Percentiles rank a stretch among this genome's conserved stretches.
These are phyloP conservation scores for Boechera divaricarpa DNA, from an alignment of 345 rosid species.

Conservation along the genomic window DNA sequence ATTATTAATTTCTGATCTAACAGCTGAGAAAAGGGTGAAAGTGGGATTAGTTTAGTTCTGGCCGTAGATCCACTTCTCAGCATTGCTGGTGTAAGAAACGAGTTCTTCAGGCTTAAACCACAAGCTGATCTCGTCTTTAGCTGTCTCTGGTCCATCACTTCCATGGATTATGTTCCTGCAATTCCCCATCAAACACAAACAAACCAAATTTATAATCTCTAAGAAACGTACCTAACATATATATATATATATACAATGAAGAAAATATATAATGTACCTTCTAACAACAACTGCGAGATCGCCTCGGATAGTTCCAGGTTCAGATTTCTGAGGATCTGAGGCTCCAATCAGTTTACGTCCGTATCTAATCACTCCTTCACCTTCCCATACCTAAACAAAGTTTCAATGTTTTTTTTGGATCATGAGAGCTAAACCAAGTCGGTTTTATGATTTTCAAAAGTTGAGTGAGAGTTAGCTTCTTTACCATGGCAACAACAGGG, in stretches of 20 bases:
- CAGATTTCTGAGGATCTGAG: slow-evolving; percentile 92
- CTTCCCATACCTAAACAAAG: slow-evolving; percentile 86
- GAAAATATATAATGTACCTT: slow-evolving; percentile 50
- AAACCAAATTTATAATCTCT: not conserved
- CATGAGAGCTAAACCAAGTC: not conserved
- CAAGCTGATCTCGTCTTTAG: slow-evolving; percentile 74
- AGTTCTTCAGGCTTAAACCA: slow-evolving; percentile 92
- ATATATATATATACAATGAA: not conserved
- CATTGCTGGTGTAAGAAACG: slow-evolving; percentile 66
- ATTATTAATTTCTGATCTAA: not conserved
- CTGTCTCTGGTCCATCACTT: slow-evolving; percentile 90
- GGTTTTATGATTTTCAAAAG: not conserved
- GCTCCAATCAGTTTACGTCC: slow-evolving; percentile 90
- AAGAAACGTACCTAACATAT: not conserved
- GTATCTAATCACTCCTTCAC: slow-evolving; percentile 84
- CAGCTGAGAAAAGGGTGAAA: not conserved
- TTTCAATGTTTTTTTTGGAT: not conserved
- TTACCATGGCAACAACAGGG: slow-evolving; percentile 67
- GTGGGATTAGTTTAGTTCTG: slow-evolving; percentile 45
- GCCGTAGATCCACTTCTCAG: slow-evolving; percentile 86
- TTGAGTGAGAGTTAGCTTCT: not conserved
- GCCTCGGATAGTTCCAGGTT: slow-evolving; percentile 92
- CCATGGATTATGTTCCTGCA: slow-evolving; percentile 87
- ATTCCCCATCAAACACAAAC: not conserved
- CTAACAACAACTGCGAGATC: slow-evolving; percentile 87